Conservation (phyloP, 2,329 filamentous ascomycete genomes). For the Polychaeton citri region DNA sequence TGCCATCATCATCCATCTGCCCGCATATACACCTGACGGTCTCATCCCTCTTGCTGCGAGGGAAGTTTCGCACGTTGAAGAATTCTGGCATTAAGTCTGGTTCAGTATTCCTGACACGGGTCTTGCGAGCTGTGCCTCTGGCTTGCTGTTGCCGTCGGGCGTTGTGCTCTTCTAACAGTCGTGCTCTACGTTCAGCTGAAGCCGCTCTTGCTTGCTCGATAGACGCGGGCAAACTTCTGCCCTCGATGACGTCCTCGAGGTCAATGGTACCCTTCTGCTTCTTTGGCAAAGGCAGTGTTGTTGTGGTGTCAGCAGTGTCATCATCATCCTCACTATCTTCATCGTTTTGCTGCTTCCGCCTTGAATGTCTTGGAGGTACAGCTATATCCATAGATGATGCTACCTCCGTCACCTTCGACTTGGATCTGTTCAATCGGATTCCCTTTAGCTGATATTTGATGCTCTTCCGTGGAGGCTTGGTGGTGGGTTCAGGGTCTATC, state of each 20-base stretch:
- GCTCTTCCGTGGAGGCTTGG: no score
- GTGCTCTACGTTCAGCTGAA: constrained; percentile 6
- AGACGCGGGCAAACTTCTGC: constrained; percentile 8
- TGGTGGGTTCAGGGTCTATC: no score
- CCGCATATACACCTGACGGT: constrained; percentile 17
- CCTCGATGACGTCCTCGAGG: constrained; percentile 10
- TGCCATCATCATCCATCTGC: constrained; percentile 6
- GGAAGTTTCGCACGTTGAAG: constrained; percentile 11
- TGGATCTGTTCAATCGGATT: no score
- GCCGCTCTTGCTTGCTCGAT: constrained; percentile 9
- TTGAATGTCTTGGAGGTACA: no score
- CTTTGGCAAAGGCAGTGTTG: not conserved
- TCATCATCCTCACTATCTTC: constrained; percentile 2
- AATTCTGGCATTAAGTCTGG: constrained; percentile 15
- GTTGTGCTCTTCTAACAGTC: constrained; percentile 2
- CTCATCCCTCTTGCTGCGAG: constrained; percentile 5
- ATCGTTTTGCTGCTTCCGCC: constrained; percentile 3
- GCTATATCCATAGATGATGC: no score
- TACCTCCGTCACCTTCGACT: no score
- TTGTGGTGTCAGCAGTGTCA: not conserved
- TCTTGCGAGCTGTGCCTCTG: constrained; percentile 1
- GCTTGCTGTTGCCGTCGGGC: constrained; percentile 3
- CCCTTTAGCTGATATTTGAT: no score
- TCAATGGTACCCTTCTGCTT: not conserved
- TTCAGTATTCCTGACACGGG: not conserved